Evolutionary conservation across 2,329 filamentous ascomycete species (phyloP).

Genomic region (Raffaelea ambrosiae): DNA sequence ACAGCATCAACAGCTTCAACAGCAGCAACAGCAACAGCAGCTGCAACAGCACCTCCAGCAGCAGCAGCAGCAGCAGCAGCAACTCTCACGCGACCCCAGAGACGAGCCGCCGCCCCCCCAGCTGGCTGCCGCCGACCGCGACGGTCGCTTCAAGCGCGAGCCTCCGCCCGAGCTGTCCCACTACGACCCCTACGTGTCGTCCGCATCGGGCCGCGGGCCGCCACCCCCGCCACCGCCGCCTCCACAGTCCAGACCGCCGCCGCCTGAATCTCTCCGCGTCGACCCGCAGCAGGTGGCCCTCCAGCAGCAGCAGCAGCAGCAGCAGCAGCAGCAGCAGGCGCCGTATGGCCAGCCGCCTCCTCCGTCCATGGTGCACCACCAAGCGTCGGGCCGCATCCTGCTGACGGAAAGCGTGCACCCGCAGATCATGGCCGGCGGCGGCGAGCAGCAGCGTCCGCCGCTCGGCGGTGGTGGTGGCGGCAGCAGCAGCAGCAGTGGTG

Average conservation of each 20-base stretch:
- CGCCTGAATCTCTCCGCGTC: too few species aligned
- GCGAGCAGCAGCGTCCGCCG: conserved; percentile 28
- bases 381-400: conserved; percentile 9
- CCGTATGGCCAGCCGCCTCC: conserved; percentile 22
- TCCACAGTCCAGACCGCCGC: neutral
- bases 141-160: conserved; percentile 1
- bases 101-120: neutral
- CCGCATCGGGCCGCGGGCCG: conserved; percentile 1
- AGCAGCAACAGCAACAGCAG: conserved; percentile 12
- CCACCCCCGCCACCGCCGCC: conserved; percentile 4
- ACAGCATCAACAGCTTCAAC: conserved; percentile 18
- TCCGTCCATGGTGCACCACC: conserved; percentile 14
- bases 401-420: conserved; percentile 12
- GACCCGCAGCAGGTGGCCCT: neutral
- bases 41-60: conserved; percentile 15
- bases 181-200: conserved; percentile 6
- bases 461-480: conserved; percentile 20
- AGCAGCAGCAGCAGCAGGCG: conserved; percentile 22
- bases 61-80: conserved; percentile 10
- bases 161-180: conserved; percentile 3
- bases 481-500: conserved; percentile 1
- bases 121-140: neutral
- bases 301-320: conserved; percentile 3
- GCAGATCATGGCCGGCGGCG: conserved; percentile 10
- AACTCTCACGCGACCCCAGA: conserved; percentile 2